Percentiles rank a stretch among this genome's conserved stretches.
These are phyloP conservation scores for Paramecium bursaria DNA, from an alignment of 73 alveolate species.

Conservation along the genomic window DNA sequence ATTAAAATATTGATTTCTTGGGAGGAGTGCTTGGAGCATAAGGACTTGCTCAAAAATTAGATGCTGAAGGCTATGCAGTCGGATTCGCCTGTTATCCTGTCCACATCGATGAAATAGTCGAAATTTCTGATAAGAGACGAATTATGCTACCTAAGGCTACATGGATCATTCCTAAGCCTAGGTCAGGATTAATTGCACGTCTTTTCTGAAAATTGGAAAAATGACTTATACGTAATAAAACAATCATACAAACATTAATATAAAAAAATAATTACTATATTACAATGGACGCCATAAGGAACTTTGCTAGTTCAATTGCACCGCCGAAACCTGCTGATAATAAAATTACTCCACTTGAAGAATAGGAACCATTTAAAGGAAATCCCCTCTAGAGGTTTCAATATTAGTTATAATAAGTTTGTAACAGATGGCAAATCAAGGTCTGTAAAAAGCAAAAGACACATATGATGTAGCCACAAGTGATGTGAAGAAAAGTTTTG, in stretches of 20 bases:
- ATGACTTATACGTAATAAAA: too few relatives aligned
- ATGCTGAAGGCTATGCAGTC: slow-evolving; percentile 40
- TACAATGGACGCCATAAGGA: slow-evolving; percentile 38
- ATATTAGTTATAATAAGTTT: neutral
- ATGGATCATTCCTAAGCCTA: slow-evolving; percentile 56
- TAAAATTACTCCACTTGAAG: slow-evolving; percentile 14
- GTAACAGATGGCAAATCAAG: slow-evolving; percentile 11
- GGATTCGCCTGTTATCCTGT: slow-evolving; percentile 58
- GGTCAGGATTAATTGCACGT: slow-evolving; percentile 64
- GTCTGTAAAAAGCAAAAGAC: neutral
- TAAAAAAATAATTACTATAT: slow-evolving; percentile 3
- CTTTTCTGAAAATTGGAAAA: neutral
- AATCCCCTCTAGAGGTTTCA: neutral
- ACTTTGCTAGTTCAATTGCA: slow-evolving; percentile 16
- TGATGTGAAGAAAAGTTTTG: slow-evolving; percentile 36
- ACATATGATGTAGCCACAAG: neutral
- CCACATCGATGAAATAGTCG: slow-evolving; percentile 28
- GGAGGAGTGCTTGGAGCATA: slow-evolving; percentile 54
- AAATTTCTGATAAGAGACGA: slow-evolving; percentile 38
- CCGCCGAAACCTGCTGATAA: neutral
- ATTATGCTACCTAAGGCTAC: slow-evolving; percentile 65
- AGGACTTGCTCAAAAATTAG: slow-evolving; percentile 7
- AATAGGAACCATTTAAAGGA: neutral
- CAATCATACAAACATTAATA: neutral
- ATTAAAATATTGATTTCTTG: slow-evolving; percentile 48